These are phyloP conservation scores for Phaeosphaeriaceae sp. DNA, from an alignment of 2,329 filamentous ascomycete species.

Conservation along the genomic window DNA sequence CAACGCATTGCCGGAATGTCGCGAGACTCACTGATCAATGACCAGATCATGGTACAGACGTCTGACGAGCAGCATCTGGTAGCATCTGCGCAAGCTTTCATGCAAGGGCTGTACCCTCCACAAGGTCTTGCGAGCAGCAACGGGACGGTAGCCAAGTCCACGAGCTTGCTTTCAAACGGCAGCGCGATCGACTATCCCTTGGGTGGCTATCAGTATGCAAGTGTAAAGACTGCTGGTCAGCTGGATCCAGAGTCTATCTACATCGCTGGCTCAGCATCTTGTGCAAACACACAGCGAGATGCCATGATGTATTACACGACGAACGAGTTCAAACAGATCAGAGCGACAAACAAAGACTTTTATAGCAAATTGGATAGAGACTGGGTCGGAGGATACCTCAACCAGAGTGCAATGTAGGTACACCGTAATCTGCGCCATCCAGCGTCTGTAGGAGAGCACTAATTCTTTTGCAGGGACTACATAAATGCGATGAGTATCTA, in stretches of 20 bases:
- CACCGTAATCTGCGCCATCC: neutral
- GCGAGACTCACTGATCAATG: slow-evolving; percentile 51
- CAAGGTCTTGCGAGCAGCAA: slow-evolving; percentile 37
- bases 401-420: slow-evolving; percentile 33
- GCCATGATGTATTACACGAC: slow-evolving; percentile 52
- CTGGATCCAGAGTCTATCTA: slow-evolving; percentile 60
- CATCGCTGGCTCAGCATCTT: slow-evolving; percentile 57
- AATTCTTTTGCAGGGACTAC: slow-evolving; percentile 51
- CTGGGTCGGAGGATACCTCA: slow-evolving; percentile 53
- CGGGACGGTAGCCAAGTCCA: slow-evolving; percentile 41
- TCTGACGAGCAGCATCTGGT: slow-evolving; percentile 56
- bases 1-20: slow-evolving; percentile 51
- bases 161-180: slow-evolving; percentile 56
- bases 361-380: slow-evolving; percentile 56
- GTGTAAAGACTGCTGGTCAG: slow-evolving; percentile 53
- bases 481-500: slow-evolving; percentile 61
- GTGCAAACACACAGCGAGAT: slow-evolving; percentile 48
- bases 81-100: slow-evolving; percentile 65
- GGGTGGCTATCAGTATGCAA: slow-evolving; percentile 65
- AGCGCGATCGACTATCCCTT: slow-evolving; percentile 57
- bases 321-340: slow-evolving; percentile 50
- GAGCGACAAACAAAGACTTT: slow-evolving; percentile 47
- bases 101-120: slow-evolving; percentile 68
- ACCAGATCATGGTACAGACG: slow-evolving; percentile 58
- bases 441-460: neutral